phyloP scores from a whole-genome alignment of 345 rosid genomes.

The Sapria himalayana region DNA sequence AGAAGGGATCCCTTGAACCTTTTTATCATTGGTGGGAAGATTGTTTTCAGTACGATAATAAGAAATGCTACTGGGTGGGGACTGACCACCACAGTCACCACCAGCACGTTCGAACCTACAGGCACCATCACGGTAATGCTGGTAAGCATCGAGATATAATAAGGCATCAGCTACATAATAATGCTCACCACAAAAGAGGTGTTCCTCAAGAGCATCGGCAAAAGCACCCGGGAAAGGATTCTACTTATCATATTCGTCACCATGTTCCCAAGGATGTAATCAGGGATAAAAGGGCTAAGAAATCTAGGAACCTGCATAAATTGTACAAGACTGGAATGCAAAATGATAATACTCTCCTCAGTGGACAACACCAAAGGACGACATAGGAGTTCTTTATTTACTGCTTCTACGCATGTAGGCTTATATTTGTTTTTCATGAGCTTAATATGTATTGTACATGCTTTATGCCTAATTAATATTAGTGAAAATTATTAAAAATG shows the following conservation, averaged over 20 bases:
- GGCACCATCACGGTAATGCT: conserved; percentile 12
- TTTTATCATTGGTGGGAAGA: conserved; percentile 77
- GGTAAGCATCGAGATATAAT: no score
- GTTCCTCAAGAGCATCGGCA: conserved; percentile 19
- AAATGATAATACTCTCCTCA: no score
- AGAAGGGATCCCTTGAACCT: conserved; percentile 71
- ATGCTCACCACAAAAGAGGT: conserved; percentile 15
- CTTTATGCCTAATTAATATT: no score
- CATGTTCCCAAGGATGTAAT: conserved; percentile 33
- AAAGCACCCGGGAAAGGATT: conserved; percentile 17
- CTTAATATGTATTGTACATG: no score
- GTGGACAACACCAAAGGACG: no score
- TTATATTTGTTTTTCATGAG: no score
- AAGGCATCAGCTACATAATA: conserved; percentile 24
- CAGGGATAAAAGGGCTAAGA: no score
- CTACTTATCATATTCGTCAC: conserved; percentile 30
- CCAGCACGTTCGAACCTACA: conserved; percentile 13
- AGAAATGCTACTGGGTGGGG: conserved; percentile 11
- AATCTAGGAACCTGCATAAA: no score
- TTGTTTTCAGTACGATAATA: conserved; percentile 16
- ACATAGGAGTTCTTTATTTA: no score
- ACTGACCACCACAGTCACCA: conserved; percentile 8
- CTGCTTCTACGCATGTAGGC: no score
- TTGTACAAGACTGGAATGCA: no score
- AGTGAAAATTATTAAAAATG: no score